Evolutionary conservation across 176 grass and related monocot genomes (phyloP).

Genomic region (Carex kokanica): DNA sequence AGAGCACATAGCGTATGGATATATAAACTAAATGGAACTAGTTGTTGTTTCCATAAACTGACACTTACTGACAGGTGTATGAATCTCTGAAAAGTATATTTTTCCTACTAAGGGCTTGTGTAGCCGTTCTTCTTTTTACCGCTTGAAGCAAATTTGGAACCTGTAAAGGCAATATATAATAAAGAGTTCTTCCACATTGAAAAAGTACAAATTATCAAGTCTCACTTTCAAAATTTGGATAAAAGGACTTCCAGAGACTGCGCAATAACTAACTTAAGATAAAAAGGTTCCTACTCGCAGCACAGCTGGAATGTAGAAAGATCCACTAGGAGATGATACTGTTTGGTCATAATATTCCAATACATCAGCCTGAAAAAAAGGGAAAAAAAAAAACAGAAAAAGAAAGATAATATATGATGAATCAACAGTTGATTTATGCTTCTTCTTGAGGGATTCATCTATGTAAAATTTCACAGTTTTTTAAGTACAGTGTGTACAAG

Average conservation of each 20-base stretch:
- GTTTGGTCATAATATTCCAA: constrained; percentile 96
- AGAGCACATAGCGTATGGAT: background rate
- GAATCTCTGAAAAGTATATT: constrained; percentile 87
- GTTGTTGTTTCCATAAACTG: constrained; percentile 2
- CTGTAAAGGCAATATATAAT: constrained; percentile 39
- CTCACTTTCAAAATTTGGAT: background rate
- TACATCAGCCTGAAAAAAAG: constrained; percentile 68
- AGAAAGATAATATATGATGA: background rate
- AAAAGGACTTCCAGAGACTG: background rate
- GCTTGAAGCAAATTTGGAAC: constrained; percentile 85
- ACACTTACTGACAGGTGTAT: constrained; percentile 91
- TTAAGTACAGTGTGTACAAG: background rate
- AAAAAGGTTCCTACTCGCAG: constrained; percentile 45
- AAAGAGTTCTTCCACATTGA: background rate
- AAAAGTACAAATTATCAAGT: background rate
- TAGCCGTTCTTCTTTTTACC: constrained; percentile 63
- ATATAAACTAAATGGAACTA: background rate
- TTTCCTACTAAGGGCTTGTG: constrained; percentile 73
- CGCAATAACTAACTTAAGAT: background rate
- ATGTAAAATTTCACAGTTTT: background rate
- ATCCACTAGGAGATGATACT: constrained; percentile 77
- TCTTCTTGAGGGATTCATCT: background rate
- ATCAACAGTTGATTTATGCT: background rate
- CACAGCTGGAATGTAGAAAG: constrained; percentile 89
- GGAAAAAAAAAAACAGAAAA: background rate